Percentiles rank a stretch among this genome's conserved stretches.
These are phyloP conservation scores for Phytophthora colocasiae DNA, from an alignment of 352 stramenopile genomes.

Conservation along the genomic window DNA sequence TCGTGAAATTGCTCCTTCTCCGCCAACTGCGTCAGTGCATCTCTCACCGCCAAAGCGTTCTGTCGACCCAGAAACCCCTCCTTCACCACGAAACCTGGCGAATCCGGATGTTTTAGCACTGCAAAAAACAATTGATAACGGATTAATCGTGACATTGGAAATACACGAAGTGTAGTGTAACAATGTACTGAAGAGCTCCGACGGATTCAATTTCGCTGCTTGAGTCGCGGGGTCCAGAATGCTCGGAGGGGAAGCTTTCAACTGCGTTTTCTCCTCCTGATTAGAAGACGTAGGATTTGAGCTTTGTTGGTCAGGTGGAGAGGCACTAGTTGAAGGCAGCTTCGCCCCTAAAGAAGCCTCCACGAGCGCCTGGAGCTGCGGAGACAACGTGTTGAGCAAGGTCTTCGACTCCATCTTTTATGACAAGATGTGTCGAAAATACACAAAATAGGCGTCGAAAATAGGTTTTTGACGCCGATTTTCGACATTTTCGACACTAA, in stretches of 20 bases:
- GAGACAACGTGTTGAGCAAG: constrained; percentile 64
- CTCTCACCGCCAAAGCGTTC: constrained; percentile 41
- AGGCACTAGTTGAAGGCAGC: constrained; percentile 20
- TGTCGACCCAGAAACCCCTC: constrained; percentile 53
- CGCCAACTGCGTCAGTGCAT: constrained; percentile 45
- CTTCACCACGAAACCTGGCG: constrained; percentile 64
- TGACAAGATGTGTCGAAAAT: too few species aligned
- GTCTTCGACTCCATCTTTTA: constrained; percentile 27
- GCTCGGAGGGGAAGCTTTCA: background rate
- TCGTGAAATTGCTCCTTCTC: constrained; percentile 48
- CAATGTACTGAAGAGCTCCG: constrained; percentile 63
- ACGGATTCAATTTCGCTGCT: constrained; percentile 52
- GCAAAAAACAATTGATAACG: background rate
- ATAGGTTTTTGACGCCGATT: background rate
- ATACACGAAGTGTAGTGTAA: background rate
- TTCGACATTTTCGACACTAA: constrained; percentile 2
- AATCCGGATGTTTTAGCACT: constrained; percentile 58
- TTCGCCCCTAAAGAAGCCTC: constrained; percentile 61
- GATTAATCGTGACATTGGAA: background rate
- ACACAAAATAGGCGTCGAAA: background rate
- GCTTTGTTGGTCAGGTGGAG: background rate
- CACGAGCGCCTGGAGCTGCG: constrained; percentile 70
- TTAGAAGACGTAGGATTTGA: background rate
- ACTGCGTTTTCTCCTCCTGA: constrained; percentile 2
- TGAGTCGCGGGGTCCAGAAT: background rate